These are phyloP conservation scores for Fonsecaea erecta DNA, from an alignment of 2,329 filamentous ascomycete species.

Conservation along the genomic window DNA sequence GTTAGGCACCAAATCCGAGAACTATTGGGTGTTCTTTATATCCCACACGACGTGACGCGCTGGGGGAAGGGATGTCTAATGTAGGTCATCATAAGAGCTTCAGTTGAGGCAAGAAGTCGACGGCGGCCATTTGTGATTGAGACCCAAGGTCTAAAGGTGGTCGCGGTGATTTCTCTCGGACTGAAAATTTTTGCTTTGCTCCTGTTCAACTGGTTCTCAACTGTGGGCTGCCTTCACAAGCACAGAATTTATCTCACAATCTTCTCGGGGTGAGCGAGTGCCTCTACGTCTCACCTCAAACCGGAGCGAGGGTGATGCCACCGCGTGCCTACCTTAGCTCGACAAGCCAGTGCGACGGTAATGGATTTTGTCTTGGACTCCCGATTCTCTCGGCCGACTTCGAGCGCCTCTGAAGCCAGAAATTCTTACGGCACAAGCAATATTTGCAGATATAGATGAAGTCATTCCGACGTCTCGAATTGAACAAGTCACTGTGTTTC, in stretches of 20 bases:
- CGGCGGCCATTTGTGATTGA: neutral
- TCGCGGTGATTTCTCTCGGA: neutral
- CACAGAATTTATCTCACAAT: too few species aligned
- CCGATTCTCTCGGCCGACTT: neutral
- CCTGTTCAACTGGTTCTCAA: too few species aligned
- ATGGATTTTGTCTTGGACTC: too few species aligned
- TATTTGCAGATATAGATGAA: too few species aligned
- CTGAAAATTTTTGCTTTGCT: neutral
- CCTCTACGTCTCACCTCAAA: too few species aligned
- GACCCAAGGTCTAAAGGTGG: neutral
- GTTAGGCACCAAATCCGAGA: neutral
- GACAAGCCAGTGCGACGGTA: neutral
- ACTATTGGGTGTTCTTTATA: too few species aligned
- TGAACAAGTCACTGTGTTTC: too few species aligned
- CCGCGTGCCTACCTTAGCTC: neutral
- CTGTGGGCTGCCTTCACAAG: too few species aligned
- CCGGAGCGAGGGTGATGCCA: neutral
- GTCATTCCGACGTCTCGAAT: too few species aligned
- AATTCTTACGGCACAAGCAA: too few species aligned
- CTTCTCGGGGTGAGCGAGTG: too few species aligned
- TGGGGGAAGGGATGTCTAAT: neutral
- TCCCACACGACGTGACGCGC: neutral
- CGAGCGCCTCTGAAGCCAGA: neutral
- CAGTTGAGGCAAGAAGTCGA: neutral
- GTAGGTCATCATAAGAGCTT: neutral